Evolutionary conservation across 2,329 filamentous ascomycete genomes (phyloP), one percentile per base, ranked within the genome.

Genomic region (Teratosphaeria zuluensis): DNA sequence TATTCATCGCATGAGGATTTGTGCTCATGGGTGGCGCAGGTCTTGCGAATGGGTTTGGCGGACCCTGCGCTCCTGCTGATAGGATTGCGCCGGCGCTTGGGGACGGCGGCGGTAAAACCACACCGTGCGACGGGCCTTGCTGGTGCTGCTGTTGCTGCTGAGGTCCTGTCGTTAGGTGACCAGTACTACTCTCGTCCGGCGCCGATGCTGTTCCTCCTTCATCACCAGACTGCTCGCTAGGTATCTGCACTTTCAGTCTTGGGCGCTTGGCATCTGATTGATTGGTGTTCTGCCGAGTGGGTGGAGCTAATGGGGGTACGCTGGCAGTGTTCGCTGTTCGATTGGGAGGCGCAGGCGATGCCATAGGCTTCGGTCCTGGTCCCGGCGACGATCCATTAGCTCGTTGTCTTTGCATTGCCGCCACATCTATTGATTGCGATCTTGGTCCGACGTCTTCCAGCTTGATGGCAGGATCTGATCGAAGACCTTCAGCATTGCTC

Each of bases 31-130:
- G 89, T 4, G 89, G 90, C 30, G 86, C 83, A 0, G 92, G 94
- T 51, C 92, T 83, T 7, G 94, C 94, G 72, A 97, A 99, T 0
- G 94, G 94, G 72, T 99, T 99, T 1, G 91, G 91, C 14, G 94
- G 94, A 0, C 94, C 94, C 42, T 87, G 88, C 8, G 94, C 92
- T 48, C 94, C 94, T 0, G 94, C 94, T 54, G 91, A 96, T 58
- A 96, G 79, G 6, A 97, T 79, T 2, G 90, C 85, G 24, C 88
- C 88, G 2, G 90, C 89, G 32, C 90, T 95, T 0, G 94, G 92
- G 1, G 94, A 96, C 0, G 94, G 94, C 7, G 92, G 92, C 19
- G 94, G 94, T 5, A 99, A 80, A 2, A 96, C 90, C 21, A 95
- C 86, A 19, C 85, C 84, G 4, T 82, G 81, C 12, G 53, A 57